Evolutionary conservation across 2,329 filamentous ascomycete genomes (phyloP).

Genomic region (Epichloe gansuensis): DNA sequence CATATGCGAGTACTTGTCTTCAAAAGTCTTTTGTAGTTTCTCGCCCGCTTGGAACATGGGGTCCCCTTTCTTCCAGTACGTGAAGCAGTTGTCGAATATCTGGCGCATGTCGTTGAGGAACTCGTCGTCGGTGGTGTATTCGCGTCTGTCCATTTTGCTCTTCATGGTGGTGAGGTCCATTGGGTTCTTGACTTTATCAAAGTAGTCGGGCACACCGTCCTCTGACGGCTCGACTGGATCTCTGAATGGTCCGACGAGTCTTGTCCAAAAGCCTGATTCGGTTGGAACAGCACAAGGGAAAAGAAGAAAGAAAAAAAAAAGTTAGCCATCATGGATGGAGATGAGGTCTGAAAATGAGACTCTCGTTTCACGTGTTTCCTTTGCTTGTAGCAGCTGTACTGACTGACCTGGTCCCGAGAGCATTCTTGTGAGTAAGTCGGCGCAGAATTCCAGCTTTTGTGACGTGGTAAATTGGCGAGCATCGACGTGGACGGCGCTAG

Average conservation of each 20-base stretch:
- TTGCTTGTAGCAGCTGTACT: constrained; percentile 3
- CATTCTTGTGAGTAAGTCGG: constrained; percentile 46
- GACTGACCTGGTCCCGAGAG: constrained; percentile 44
- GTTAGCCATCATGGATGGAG: not conserved
- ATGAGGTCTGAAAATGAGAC: not conserved
- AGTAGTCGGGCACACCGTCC: constrained; percentile 49
- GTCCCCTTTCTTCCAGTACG: constrained; percentile 46
- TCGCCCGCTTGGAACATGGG: constrained; percentile 42
- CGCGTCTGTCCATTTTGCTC: constrained; percentile 40
- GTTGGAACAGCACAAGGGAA: not conserved
- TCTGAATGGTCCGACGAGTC: constrained; percentile 49
- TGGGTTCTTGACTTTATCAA: constrained; percentile 45
- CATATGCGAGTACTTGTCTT: constrained; percentile 47
- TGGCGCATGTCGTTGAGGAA: constrained; percentile 46
- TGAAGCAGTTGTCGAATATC: constrained; percentile 51
- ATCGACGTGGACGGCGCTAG: constrained; percentile 20
- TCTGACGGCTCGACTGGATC: constrained; percentile 43
- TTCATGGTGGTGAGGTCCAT: constrained; percentile 52
- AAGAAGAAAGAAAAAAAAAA: not conserved
- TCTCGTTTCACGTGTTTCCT: no score
- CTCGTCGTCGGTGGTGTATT: constrained; percentile 39
- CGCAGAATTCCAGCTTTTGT: constrained; percentile 44
- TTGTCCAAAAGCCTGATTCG: constrained; percentile 48
- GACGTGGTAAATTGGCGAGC: constrained; percentile 21
- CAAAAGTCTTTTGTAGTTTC: constrained; percentile 44